A percentile compares a stretch with the other conserved stretches of the same genome.
Conservation (phyloP, 2,329 filamentous ascomycete genomes). For the Cercospora sp. region DNA sequence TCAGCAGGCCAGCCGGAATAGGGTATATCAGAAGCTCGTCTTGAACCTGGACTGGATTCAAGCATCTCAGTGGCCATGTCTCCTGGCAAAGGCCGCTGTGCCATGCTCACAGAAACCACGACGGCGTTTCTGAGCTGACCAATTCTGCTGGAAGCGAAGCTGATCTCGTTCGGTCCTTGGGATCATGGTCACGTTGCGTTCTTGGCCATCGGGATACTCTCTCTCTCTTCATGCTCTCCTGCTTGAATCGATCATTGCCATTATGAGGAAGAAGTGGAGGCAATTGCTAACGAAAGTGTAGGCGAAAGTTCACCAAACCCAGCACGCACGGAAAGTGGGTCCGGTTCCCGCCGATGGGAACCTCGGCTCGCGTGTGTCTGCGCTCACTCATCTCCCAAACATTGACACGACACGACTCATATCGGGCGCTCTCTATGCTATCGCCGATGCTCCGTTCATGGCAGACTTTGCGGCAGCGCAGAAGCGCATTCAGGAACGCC, state of each 20-base stretch:
- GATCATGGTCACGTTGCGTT: not conserved
- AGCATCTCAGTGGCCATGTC: not conserved
- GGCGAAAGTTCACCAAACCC: not conserved
- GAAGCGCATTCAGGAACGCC: conserved; percentile 78
- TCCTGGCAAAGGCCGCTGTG: not conserved
- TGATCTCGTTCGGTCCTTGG: not conserved
- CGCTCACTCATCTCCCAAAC: not conserved
- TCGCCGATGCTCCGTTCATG: conserved; percentile 25
- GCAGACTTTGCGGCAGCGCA: conserved; percentile 85
- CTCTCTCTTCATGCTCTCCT: not conserved
- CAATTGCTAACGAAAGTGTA: not conserved
- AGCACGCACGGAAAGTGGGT: not conserved
- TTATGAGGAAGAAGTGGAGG: not conserved
- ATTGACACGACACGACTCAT: not conserved
- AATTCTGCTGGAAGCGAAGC: not conserved
- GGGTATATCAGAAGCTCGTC: not conserved
- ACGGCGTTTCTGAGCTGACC: not conserved
- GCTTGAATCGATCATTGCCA: not conserved
- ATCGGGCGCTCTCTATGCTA: not conserved
- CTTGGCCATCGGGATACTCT: not conserved
- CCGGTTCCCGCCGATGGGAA: not conserved
- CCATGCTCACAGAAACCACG: not conserved
- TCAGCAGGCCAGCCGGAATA: not conserved
- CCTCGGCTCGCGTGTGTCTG: not conserved
- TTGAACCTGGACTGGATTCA: not conserved